These are phyloP conservation scores for Gymnopilus dilepis DNA, from an alignment of 768 basidiomycete species.

Conservation along the genomic window DNA sequence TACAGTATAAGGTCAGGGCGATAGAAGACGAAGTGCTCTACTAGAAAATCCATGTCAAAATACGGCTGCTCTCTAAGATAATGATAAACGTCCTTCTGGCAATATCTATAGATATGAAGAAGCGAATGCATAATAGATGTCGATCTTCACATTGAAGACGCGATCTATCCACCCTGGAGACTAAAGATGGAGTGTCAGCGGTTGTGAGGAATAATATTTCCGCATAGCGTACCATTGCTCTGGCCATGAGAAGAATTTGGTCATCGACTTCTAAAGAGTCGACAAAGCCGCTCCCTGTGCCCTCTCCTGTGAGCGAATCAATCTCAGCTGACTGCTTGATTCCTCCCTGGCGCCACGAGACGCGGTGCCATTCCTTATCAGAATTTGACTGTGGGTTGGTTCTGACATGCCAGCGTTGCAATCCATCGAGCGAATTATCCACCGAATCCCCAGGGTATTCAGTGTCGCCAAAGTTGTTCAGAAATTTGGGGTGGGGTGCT, in stretches of 20 bases:
- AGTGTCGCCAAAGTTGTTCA: slow-evolving; percentile 21
- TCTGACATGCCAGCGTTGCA: slow-evolving; percentile 26
- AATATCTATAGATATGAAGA: slow-evolving; percentile 22
- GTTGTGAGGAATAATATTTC: not conserved
- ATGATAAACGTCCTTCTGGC: too few relatives aligned
- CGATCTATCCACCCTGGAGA: slow-evolving; percentile 29
- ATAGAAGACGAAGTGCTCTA: too few relatives aligned
- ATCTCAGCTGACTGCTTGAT: not conserved
- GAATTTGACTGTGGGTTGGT: slow-evolving; percentile 11
- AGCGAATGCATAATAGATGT: slow-evolving; percentile 28
- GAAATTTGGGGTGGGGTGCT: slow-evolving; percentile 24
- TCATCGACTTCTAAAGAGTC: slow-evolving; percentile 28
- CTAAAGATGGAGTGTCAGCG: slow-evolving; percentile 13
- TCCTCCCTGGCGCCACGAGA: slow-evolving; percentile 20
- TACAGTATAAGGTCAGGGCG: too few relatives aligned
- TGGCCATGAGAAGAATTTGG: slow-evolving; percentile 28
- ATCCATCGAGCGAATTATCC: slow-evolving; percentile 26
- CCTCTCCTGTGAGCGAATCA: slow-evolving; percentile 8
- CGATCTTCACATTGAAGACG: slow-evolving; percentile 32
- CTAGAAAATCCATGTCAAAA: too few relatives aligned
- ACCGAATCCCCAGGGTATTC: slow-evolving; percentile 11
- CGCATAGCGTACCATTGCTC: slow-evolving; percentile 25
- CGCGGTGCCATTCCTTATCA: slow-evolving; percentile 21
- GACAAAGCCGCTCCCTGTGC: slow-evolving; percentile 20
- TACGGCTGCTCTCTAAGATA: not conserved